Evolutionary conservation across 2,329 filamentous ascomycete species (phyloP).

Genomic region (Neopestalotiopsis clavispora): DNA sequence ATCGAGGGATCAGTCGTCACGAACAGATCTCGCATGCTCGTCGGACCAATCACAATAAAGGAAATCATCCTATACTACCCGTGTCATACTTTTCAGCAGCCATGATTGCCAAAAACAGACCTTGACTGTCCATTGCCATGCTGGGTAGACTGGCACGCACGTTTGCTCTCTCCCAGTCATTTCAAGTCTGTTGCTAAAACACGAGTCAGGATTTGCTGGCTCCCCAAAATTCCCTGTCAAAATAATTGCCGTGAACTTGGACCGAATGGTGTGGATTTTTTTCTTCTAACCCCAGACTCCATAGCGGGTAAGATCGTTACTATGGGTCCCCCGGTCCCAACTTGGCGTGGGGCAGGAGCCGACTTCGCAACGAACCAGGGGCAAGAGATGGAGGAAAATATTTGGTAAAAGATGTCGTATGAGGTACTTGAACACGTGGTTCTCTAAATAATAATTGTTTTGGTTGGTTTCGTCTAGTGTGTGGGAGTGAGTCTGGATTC

Average conservation of each 20-base stretch:
- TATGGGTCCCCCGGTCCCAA: neutral
- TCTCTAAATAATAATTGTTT: neutral
- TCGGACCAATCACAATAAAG: no score
- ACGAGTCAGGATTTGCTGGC: neutral
- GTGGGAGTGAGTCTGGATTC: neutral
- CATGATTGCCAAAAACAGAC: no score
- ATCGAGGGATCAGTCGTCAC: no score
- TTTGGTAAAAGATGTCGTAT: neutral
- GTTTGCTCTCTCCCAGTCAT: neutral
- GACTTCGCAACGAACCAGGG: conserved; percentile 1
- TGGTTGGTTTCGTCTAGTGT: neutral
- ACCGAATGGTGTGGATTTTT: neutral
- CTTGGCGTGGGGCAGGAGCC: conserved; percentile 9
- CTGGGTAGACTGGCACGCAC: neutral
- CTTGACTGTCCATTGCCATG: neutral
- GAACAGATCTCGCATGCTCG: no score
- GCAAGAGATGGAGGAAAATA: neutral
- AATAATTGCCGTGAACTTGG: neutral
- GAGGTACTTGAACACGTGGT: neutral
- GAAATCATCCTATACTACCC: no score
- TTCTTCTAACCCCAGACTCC: conserved; percentile 8
- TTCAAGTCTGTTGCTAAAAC: neutral
- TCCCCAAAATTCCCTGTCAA: neutral
- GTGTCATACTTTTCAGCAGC: no score
- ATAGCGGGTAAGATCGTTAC: conserved; percentile 5